Evolutionary conservation across 176 grass and related monocot species (phyloP).

Genomic region (Oryza brachyantha): DNA sequence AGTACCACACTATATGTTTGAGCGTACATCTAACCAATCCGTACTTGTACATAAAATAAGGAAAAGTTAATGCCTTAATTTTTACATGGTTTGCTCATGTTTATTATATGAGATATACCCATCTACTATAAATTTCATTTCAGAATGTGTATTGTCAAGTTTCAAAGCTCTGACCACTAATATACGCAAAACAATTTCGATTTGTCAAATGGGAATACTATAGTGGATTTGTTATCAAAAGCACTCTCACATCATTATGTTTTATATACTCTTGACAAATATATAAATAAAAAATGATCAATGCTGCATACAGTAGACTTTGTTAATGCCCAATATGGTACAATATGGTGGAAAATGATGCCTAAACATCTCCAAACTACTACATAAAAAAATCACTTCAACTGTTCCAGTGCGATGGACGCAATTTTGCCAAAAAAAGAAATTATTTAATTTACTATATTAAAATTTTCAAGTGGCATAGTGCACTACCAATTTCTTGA

Average conservation of each 20-base stretch:
- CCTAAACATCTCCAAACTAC: too few relatives aligned
- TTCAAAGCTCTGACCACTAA: neutral
- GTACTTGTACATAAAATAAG: neutral
- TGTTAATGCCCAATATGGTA: too few relatives aligned
- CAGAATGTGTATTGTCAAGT: neutral
- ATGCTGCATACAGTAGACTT: too few relatives aligned
- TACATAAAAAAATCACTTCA: too few relatives aligned
- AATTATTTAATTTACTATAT: neutral
- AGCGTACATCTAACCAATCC: neutral
- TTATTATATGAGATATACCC: neutral
- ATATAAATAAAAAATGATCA: too few relatives aligned
- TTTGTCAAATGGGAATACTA: neutral
- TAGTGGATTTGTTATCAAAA: too few relatives aligned
- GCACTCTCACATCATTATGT: too few relatives aligned
- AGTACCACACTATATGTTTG: neutral
- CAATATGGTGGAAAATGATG: too few relatives aligned
- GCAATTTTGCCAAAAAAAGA: neutral
- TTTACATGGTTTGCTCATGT: neutral
- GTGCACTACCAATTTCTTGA: neutral
- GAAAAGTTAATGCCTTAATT: neutral
- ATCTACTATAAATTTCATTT: neutral
- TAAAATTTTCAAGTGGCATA: neutral
- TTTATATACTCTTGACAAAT: too few relatives aligned
- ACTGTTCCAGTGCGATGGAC: too few relatives aligned
- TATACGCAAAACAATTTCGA: neutral